phyloP scores from a whole-genome alignment of 2,329 filamentous ascomycete genomes.

The Botrytis medusae region DNA sequence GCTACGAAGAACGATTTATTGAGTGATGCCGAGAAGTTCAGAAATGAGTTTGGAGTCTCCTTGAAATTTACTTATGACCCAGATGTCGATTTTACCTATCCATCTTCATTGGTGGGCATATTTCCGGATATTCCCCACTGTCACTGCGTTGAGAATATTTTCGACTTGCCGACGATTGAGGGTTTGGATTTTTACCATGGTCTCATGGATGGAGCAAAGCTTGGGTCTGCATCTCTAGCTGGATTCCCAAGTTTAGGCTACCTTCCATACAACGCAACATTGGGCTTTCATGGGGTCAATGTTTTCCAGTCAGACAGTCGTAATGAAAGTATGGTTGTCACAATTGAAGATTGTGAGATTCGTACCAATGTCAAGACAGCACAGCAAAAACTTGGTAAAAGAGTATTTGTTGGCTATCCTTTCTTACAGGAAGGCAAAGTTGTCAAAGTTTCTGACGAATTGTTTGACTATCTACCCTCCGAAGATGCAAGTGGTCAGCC shows the following conservation, averaged over 20 bases:
- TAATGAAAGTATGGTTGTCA: slow-evolving; percentile 95
- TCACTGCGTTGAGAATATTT: slow-evolving; percentile 92
- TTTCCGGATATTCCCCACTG: slow-evolving; percentile 88
- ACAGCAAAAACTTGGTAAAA: slow-evolving; percentile 76
- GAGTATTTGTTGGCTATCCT: slow-evolving; percentile 89
- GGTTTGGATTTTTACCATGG: slow-evolving; percentile 83
- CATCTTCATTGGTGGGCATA: slow-evolving; percentile 81
- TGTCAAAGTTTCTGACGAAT: slow-evolving; percentile 82
- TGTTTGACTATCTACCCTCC: slow-evolving; percentile 81
- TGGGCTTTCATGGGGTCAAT: slow-evolving; percentile 86
- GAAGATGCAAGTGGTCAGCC: slow-evolving; percentile 62
- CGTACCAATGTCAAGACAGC: slow-evolving; percentile 71
- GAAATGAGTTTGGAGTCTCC: slow-evolving; percentile 89
- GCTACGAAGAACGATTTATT: slow-evolving; percentile 76
- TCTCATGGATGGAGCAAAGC: slow-evolving; percentile 77
- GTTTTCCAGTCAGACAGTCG: slow-evolving; percentile 95
- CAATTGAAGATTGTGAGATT: slow-evolving; percentile 70
- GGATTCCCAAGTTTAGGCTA: slow-evolving; percentile 91
- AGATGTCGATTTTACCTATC: slow-evolving; percentile 77
- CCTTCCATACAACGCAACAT: slow-evolving; percentile 74
- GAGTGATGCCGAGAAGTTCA: slow-evolving; percentile 72
- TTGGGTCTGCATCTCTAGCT: slow-evolving; percentile 80
- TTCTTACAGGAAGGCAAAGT: slow-evolving; percentile 95
- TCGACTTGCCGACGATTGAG: slow-evolving; percentile 89
- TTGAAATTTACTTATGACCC: slow-evolving; percentile 88